Conservation (phyloP, 2,329 filamentous ascomycete genomes). For the Intubia oerlemansii region DNA sequence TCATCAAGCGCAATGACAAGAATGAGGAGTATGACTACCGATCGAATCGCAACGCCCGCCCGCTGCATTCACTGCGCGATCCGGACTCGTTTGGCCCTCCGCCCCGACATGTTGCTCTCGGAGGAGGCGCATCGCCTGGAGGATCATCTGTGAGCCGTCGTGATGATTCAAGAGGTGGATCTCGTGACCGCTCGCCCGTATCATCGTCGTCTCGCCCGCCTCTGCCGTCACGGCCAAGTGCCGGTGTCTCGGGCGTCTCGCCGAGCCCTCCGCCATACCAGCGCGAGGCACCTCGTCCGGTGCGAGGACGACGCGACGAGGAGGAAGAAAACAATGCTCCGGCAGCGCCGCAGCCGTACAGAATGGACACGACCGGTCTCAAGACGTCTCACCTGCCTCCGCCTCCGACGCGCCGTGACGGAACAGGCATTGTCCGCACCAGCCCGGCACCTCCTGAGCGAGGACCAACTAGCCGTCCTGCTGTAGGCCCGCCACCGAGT, state of each 20-base stretch:
- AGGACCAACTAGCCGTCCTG: slow-evolving; percentile 6
- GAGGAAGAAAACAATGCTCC: slow-evolving; percentile 19
- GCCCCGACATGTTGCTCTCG: slow-evolving; percentile 34
- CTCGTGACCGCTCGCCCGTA: slow-evolving; percentile 6
- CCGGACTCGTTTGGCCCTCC: slow-evolving; percentile 62
- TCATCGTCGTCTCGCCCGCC: not conserved
- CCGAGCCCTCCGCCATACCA: not conserved
- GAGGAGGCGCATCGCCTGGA: slow-evolving; percentile 7
- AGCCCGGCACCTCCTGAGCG: slow-evolving; percentile 10
- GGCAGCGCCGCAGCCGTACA: slow-evolving; percentile 44
- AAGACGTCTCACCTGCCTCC: slow-evolving; percentile 47
- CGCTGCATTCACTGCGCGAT: slow-evolving; percentile 51
- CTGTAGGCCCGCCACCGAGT: slow-evolving; percentile 3
- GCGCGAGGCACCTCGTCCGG: too few relatives aligned
- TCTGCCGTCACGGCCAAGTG: slow-evolving; percentile 2
- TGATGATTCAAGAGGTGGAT: slow-evolving; percentile 14
- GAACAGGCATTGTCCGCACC: slow-evolving; percentile 15
- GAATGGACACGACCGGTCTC: slow-evolving; percentile 48
- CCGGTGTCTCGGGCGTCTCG: not conserved
- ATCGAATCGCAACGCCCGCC: slow-evolving; percentile 24
- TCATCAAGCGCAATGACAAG: too few relatives aligned
- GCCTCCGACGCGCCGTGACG: slow-evolving; percentile 37
- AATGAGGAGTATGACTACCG: slow-evolving; percentile 10
- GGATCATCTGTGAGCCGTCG: too few relatives aligned
- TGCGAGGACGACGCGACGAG: too few relatives aligned